Evolutionary conservation across 805 yeast genomes (phyloP).

Genomic region (Candida fluviatilis): DNA sequence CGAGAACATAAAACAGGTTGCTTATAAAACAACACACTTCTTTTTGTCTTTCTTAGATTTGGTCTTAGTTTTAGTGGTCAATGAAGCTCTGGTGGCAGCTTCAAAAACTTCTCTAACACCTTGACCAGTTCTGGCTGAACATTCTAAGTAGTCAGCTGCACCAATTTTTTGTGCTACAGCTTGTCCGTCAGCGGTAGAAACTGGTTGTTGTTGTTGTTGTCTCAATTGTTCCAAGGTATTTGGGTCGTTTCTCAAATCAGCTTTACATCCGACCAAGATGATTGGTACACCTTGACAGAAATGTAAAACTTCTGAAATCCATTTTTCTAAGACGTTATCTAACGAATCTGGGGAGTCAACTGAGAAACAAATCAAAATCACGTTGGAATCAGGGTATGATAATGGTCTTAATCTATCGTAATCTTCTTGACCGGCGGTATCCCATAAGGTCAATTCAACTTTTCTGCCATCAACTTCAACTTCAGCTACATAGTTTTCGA

Average conservation of each 20-base stretch:
- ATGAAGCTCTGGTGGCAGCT: constrained; percentile 88
- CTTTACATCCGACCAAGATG: constrained; percentile 88
- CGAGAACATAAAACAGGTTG: not conserved
- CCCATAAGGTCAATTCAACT: constrained; percentile 94
- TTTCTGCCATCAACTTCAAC: constrained; percentile 59
- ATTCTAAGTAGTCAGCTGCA: constrained; percentile 81
- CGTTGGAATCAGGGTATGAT: constrained; percentile 90
- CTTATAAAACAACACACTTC: constrained; percentile 67
- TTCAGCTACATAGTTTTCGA: constrained; percentile 96
- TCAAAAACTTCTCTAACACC: constrained; percentile 93
- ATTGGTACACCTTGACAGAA: constrained; percentile 94
- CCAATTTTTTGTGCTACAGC: constrained; percentile 86
- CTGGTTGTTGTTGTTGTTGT: constrained; percentile 76
- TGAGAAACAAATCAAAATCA: constrained; percentile 86
- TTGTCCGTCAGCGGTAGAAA: constrained; percentile 77
- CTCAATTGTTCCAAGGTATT: constrained; percentile 70
- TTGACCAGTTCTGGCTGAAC: constrained; percentile 87
- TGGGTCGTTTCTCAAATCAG: constrained; percentile 81
- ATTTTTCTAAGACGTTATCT: constrained; percentile 91
- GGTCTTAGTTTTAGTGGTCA: constrained; percentile 58
- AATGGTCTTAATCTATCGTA: constrained; percentile 90
- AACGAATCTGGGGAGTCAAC: constrained; percentile 88
- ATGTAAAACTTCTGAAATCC: constrained; percentile 91
- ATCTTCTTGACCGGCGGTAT: constrained; percentile 98
- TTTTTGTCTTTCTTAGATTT: constrained; percentile 67